Conservation (phyloP, 1,139 yeast genomes). For the Barnettozyma hawaiiensis region DNA sequence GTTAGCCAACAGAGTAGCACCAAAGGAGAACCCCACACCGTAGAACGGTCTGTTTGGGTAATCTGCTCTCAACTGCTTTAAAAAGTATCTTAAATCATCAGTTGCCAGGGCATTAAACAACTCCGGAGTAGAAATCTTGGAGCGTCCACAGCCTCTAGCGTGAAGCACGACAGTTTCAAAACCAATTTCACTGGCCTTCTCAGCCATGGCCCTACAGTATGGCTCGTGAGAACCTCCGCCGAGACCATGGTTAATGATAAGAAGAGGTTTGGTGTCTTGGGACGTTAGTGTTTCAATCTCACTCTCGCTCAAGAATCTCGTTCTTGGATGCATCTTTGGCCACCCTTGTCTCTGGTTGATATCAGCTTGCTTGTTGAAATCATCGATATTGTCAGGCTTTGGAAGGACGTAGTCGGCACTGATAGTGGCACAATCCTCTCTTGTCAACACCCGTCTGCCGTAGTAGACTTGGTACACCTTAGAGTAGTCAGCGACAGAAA, state of each 20-base stretch:
- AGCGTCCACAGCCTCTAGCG: constrained; percentile 82
- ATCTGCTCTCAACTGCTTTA: constrained; percentile 43
- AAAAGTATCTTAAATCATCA: constrained; percentile 60
- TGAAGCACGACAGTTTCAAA: constrained; percentile 74
- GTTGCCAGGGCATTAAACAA: constrained; percentile 74
- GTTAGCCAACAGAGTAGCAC: constrained; percentile 76
- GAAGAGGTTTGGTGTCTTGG: constrained; percentile 51
- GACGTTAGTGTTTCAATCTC: constrained; percentile 37
- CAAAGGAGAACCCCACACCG: constrained; percentile 80
- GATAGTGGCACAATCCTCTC: constrained; percentile 60
- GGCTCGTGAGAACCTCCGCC: constrained; percentile 94
- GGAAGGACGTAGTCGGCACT: constrained; percentile 73
- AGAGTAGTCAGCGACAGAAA: constrained; percentile 50
- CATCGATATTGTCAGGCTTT: constrained; percentile 39
- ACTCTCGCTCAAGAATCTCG: constrained; percentile 57
- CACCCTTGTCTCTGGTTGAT: constrained; percentile 56
- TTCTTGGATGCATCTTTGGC: constrained; percentile 75
- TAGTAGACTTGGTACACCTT: constrained; percentile 55
- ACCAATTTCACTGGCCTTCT: constrained; percentile 27
- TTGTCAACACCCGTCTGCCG: constrained; percentile 65
- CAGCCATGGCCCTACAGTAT: constrained; percentile 60
- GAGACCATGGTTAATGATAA: constrained; percentile 74
- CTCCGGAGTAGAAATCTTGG: constrained; percentile 68
- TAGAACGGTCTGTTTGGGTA: constrained; percentile 73
- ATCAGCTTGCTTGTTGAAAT: constrained; percentile 44